Evolutionary conservation across 257 asterid genomes (phyloP).

Genomic region (Oldenlandia corymbosa): DNA sequence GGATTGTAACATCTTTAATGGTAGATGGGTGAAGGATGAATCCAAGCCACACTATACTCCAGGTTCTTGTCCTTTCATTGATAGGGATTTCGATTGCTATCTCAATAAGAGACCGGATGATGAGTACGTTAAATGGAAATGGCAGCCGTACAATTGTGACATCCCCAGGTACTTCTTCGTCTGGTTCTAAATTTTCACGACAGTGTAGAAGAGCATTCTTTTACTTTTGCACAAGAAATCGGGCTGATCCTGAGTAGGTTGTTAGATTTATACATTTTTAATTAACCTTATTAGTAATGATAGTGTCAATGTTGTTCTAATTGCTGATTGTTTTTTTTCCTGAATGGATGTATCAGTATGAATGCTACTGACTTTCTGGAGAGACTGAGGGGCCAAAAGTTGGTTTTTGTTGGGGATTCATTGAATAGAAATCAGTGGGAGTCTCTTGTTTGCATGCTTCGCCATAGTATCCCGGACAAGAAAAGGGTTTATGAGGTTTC

Average conservation of each 20-base stretch:
- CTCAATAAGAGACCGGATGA: conserved; percentile 73
- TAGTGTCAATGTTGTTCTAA: not conserved
- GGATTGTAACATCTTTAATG: conserved; percentile 71
- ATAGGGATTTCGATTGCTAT: conserved; percentile 76
- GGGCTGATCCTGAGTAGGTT: not conserved
- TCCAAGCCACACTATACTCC: conserved; percentile 71
- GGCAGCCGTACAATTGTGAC: conserved; percentile 87
- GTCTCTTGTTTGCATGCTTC: conserved; percentile 85
- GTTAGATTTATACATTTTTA: not conserved
- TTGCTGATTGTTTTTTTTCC: conserved; percentile 9
- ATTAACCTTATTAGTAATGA: too few relatives aligned
- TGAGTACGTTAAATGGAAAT: conserved; percentile 71
- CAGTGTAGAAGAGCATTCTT: not conserved
- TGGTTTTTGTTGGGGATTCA: conserved; percentile 87
- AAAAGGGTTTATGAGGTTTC: conserved; percentile 75
- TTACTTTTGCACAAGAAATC: too few relatives aligned
- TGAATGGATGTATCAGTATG: conserved; percentile 39
- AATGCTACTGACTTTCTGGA: conserved; percentile 78
- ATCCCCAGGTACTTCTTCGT: conserved; percentile 61
- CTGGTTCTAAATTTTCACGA: not conserved
- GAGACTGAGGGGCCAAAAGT: conserved; percentile 71
- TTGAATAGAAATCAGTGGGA: conserved; percentile 98
- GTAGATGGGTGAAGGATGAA: conserved; percentile 87
- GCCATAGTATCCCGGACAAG: conserved; percentile 62
- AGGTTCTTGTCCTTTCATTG: conserved; percentile 80